Evolutionary conservation across 2,329 filamentous ascomycete genomes (phyloP), one percentile per base, ranked within the genome.

Genomic region (Chrysoporthe austroafricana): DNA sequence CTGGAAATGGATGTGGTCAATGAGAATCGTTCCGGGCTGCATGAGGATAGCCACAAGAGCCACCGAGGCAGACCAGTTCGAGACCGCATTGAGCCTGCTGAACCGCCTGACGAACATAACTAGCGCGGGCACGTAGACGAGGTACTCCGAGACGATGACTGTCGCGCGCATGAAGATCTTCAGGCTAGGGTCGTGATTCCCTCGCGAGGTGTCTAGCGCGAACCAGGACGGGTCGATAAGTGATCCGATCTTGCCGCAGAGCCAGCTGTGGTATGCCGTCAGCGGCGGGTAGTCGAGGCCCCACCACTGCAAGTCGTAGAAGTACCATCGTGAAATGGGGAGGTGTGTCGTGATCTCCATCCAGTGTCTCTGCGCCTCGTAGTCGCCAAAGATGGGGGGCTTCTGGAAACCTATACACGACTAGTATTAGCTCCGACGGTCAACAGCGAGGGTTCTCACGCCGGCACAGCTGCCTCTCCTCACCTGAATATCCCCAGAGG

Each of bases 311-410:
- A 98, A 83, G 77, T 99, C 94, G 78, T 99, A 93, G 76, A 97
- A 97, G 79, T 99, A 99, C 96, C 96, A 99, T 78, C 96, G 91
- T 13, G 93, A 96, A 48, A 96, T 85, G 16, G 96, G 96, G 1
- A 99, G 84, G 69, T 97, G 88, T 9, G 88, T 92, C 1, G 96
- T 97, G 72, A 99, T 84, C 76, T 99, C 96, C 94, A 99, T 97
- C 96, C 96, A 99, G 79, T 99, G 96, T 73, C 96, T 85, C 79
- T 99, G 96, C 3, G 96, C 96, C 82, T 99, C 96, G 80, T 97
- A 99, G 79, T 99, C 96, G 72, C 96, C 96, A 76, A 94, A 92
- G 89, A 97, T 94, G 6, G 96, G 96, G 46, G 94, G 94, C 69
- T 87, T 88, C 68, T 90, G 83, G 75, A 90, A 92, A 66, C 95